A percentile compares a stretch with the other conserved stretches of the same genome.
Conservation (phyloP, 805 yeast species). For the Saccharomycopsis schoenii region DNA sequence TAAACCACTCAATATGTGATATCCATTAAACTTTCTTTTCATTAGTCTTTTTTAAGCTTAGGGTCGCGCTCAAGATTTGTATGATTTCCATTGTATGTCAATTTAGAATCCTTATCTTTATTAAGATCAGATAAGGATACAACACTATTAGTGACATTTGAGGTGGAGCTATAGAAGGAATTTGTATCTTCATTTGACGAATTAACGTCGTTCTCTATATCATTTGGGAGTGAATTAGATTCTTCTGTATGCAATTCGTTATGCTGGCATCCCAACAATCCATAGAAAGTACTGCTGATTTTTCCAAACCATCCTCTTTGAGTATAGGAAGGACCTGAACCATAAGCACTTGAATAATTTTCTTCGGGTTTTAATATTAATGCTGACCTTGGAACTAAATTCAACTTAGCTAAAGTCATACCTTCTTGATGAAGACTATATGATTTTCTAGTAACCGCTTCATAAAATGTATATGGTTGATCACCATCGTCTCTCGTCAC, state of each 20-base stretch:
- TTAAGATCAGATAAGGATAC: slow-evolving; percentile 19
- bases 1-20: neutral
- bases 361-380: slow-evolving; percentile 57
- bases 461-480: slow-evolving; percentile 36
- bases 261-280: slow-evolving; percentile 25
- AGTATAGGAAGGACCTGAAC: no score
- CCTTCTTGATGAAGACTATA: slow-evolving; percentile 57
- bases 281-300: slow-evolving; percentile 26
- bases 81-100: slow-evolving; percentile 50
- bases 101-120: slow-evolving; percentile 29
- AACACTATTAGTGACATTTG: slow-evolving; percentile 10
- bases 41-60: slow-evolving; percentile 5
- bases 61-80: slow-evolving; percentile 42
- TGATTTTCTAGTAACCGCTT: slow-evolving; percentile 49
- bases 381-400: slow-evolving; percentile 63
- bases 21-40: neutral
- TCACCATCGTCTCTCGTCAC: slow-evolving; percentile 36
- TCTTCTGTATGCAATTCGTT: neutral
- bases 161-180: slow-evolving; percentile 21
- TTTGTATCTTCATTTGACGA: slow-evolving; percentile 26
- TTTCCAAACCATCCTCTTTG: slow-evolving; percentile 25
- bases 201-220: slow-evolving; percentile 13
- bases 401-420: slow-evolving; percentile 40
- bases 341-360: slow-evolving; percentile 25
- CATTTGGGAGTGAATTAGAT: neutral